Conservation (phyloP, 192 early-diverging fungal species). For the Rhizophagus sp. region DNA sequence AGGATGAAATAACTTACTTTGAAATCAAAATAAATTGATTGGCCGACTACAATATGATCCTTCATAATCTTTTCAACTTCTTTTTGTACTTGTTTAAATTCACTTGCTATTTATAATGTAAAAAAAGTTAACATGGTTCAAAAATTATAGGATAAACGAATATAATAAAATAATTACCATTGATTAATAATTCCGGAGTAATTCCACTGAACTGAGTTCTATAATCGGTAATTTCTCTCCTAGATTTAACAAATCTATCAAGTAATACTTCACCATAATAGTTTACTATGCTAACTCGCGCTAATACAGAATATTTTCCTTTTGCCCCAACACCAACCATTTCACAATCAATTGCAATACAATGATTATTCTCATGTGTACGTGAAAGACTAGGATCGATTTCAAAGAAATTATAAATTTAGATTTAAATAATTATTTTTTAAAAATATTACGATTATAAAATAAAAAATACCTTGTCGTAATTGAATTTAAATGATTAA, state of each 20-base stretch:
- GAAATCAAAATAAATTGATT: constrained; percentile 74
- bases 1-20: constrained; percentile 21
- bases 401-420: too few relatives aligned
- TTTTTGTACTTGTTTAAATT: constrained; percentile 63
- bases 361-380: constrained; percentile 30
- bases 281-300: constrained; percentile 75
- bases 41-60: constrained; percentile 73
- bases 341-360: constrained; percentile 81
- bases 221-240: constrained; percentile 74
- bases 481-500: not conserved
- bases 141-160: not conserved
- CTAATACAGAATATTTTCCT: constrained; percentile 64
- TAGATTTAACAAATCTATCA: constrained; percentile 67
- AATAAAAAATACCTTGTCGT: not conserved
- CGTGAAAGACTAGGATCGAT: not conserved
- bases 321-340: constrained; percentile 80
- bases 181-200: not conserved
- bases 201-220: constrained; percentile 78
- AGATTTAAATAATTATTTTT: not conserved
- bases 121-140: not conserved
- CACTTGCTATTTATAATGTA: constrained; percentile 29
- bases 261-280: constrained; percentile 68
- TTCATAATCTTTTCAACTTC: constrained; percentile 66
- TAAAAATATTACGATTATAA: not conserved
- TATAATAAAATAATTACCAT: not conserved